Evolutionary conservation across 2,329 filamentous ascomycete genomes (phyloP), one percentile per base, ranked within the genome.

Genomic region (Neofusicoccum sp.): DNA sequence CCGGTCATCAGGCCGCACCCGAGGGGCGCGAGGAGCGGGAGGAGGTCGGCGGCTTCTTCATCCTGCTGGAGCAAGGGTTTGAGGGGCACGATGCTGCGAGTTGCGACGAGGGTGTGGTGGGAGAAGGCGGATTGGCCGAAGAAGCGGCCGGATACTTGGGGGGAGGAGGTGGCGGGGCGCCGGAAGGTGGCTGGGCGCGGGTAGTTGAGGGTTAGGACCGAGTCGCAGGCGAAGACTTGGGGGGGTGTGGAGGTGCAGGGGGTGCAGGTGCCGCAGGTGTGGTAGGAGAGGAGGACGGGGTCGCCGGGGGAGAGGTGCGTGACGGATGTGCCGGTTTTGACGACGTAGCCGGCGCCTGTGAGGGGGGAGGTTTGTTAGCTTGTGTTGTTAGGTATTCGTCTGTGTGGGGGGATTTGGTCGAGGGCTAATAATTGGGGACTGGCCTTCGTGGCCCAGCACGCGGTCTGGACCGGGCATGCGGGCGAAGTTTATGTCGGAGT

Each of bases 381-480:
- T 20, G 20, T 20, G 20, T 20, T 20, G 20, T 20, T 20, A 20
- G 20, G 20, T 20, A 20, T 20, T 20, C 20, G 20, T 20, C 20
- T 20, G 20, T 20, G 20, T 20, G 20, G 20, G 20, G 20, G 20
- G 20, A 24, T 40, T 40, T 36, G 34, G 34, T 4, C 5, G 34
- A 14, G 34, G 34, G 34, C 34, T 14, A 36, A 36, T 14, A 36
- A 6, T 1, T 28, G 12, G 9, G 47, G 30, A 33, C 60, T 60
- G 51, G 77, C 80, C 80, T 73, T 83, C 81, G 64, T 84, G 81
- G 3, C 81, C 81, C n/a, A 82, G 70, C 2, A 83, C 75, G 24
- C 73, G 64, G 0, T 24, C 16, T 24, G 41, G 41, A 12, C 41
- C 70, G 6, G 69, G 73, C 9, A 72, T 58, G 11, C 76, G 72